phyloP scores from a whole-genome alignment of 2,329 filamentous ascomycete species.

The Leptographium galeiforme region DNA sequence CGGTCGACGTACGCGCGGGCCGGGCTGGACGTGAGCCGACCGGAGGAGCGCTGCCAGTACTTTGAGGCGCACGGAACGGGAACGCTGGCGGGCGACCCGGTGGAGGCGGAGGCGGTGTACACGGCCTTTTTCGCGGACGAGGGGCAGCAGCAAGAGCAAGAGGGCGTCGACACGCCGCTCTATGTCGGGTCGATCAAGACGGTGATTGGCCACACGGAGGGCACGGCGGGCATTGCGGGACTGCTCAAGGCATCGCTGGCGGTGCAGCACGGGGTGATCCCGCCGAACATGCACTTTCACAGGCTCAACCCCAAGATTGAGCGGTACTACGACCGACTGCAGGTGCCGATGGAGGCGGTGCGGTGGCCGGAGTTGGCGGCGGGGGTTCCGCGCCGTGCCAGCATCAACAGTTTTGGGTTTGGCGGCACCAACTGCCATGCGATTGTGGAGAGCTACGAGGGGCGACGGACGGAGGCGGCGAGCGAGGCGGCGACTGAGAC shows the following conservation, averaged over 20 bases:
- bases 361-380: slow-evolving; percentile 17
- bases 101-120: slow-evolving; percentile 28
- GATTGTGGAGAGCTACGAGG: slow-evolving; percentile 27
- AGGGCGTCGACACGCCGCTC: slow-evolving; percentile 10
- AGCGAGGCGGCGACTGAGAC: too few species aligned
- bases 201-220: slow-evolving; percentile 16
- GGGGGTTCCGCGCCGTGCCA: slow-evolving; percentile 29
- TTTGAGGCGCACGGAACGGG: slow-evolving; percentile 24
- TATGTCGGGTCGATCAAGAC: slow-evolving; percentile 16
- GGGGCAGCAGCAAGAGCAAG: slow-evolving; percentile 12
- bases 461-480: too few species aligned
- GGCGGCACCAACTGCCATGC: slow-evolving; percentile 43
- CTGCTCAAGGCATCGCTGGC: slow-evolving; percentile 18
- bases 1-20: too few species aligned
- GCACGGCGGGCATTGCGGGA: slow-evolving; percentile 13
- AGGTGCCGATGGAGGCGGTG: slow-evolving; percentile 10
- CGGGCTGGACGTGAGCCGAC: too few species aligned
- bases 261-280: slow-evolving; percentile 18
- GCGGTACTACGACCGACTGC: slow-evolving; percentile 13
- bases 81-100: slow-evolving; percentile 26
- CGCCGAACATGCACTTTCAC: slow-evolving; percentile 16
- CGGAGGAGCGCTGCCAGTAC: slow-evolving; percentile 15
- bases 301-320: slow-evolving; percentile 15
- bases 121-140: too few species aligned
- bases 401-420: slow-evolving; percentile 42